These are phyloP conservation scores for Phytophthora capsici DNA, from an alignment of 352 stramenopile species.

Conservation along the genomic window DNA sequence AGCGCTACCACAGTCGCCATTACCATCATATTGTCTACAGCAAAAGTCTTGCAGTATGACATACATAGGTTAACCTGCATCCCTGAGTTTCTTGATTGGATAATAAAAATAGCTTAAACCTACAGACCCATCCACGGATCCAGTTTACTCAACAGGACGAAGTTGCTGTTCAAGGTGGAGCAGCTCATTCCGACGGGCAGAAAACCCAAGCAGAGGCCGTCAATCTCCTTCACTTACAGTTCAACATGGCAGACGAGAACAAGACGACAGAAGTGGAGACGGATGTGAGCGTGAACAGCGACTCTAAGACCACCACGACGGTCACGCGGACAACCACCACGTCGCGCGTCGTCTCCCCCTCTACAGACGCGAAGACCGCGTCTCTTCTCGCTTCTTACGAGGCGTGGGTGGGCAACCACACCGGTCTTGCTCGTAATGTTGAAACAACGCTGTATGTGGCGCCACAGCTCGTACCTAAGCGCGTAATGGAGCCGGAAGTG, in stretches of 20 bases:
- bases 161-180: slow-evolving; percentile 1
- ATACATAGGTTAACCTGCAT: background rate
- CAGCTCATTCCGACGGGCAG: background rate
- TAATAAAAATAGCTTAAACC: too few relatives aligned
- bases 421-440: slow-evolving; percentile 71
- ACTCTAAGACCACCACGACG: slow-evolving; percentile 13
- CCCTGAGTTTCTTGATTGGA: too few relatives aligned
- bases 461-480: slow-evolving; percentile 80
- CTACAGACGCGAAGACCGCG: slow-evolving; percentile 10
- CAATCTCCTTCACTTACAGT: slow-evolving; percentile 1
- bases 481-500: slow-evolving; percentile 63
- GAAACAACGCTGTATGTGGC: slow-evolving; percentile 83
- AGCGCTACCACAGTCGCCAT: slow-evolving; percentile 18
- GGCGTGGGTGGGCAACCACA: slow-evolving; percentile 64
- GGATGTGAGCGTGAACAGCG: slow-evolving; percentile 19
- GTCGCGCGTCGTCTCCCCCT: slow-evolving; percentile 1
- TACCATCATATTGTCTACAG: background rate
- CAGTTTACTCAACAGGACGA: slow-evolving; percentile 22
- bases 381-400: slow-evolving; percentile 63
- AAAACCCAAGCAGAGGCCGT: background rate
- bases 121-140: too few relatives aligned
- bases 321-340: slow-evolving; percentile 9
- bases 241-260: slow-evolving; percentile 24
- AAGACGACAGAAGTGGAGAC: slow-evolving; percentile 28
- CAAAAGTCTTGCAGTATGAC: background rate